phyloP scores from a whole-genome alignment of 2,329 filamentous ascomycete species.

The Tolypocladium tropicale region DNA sequence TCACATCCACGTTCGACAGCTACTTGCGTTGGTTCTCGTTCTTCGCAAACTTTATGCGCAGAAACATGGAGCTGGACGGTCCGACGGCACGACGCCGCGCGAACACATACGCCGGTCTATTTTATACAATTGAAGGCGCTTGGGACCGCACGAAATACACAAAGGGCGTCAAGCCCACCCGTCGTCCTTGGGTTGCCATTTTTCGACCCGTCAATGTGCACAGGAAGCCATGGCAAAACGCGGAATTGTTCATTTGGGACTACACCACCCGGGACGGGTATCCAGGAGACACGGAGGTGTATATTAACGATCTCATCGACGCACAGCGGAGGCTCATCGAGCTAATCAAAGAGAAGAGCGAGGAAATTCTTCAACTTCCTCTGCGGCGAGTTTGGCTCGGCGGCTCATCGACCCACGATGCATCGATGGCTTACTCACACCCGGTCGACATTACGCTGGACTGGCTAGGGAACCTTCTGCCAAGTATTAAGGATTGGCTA shows the following conservation, averaged over 20 bases:
- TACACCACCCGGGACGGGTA: conserved; percentile 17
- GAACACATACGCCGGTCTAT: conserved; percentile 29
- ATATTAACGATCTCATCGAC: conserved; percentile 26
- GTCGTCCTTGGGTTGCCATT: conserved; percentile 41
- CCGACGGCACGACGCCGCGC: neutral
- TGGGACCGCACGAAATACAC: conserved; percentile 5
- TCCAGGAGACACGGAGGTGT: conserved; percentile 6
- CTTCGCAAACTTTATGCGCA: conserved; percentile 1
- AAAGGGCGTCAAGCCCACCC: conserved; percentile 10
- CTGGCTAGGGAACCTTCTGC: conserved; percentile 22
- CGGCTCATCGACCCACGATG: conserved; percentile 15
- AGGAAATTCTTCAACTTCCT: conserved; percentile 14
- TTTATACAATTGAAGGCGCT: conserved; percentile 29
- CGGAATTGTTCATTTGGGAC: conserved; percentile 49
- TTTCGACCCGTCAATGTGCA: conserved; percentile 33
- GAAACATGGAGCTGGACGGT: neutral
- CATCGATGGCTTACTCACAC: conserved; percentile 11
- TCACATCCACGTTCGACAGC: conserved; percentile 6
- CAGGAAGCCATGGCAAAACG: conserved; percentile 14
- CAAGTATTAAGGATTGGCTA: conserved; percentile 21
- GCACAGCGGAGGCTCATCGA: conserved; percentile 36
- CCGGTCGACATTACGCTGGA: conserved; percentile 32
- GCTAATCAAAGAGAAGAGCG: conserved; percentile 18
- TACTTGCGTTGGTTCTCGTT: conserved; percentile 15
- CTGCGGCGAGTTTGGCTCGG: conserved; percentile 37